Evolutionary conservation across 2,329 filamentous ascomycete genomes (phyloP).

Genomic region (Colletotrichum liaoningense): DNA sequence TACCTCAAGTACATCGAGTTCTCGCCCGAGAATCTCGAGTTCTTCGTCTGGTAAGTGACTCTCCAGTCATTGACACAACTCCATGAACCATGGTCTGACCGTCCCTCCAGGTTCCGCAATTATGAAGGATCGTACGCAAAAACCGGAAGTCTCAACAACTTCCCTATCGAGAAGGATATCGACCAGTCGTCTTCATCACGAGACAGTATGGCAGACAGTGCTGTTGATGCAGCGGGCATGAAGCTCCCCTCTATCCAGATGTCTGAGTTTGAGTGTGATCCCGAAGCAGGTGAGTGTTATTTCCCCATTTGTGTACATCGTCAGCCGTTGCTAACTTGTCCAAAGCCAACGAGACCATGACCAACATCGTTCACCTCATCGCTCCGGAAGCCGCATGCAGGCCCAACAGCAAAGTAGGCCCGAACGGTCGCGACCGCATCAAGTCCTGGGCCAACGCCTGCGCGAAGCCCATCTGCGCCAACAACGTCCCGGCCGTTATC

Average conservation of each 20-base stretch:
- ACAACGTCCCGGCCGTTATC: constrained; percentile 20
- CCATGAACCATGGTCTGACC: background rate
- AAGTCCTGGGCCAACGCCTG: constrained; percentile 38
- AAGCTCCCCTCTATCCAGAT: constrained; percentile 36
- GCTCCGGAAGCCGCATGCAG: constrained; percentile 43
- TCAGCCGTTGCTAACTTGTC: background rate
- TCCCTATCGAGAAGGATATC: constrained; percentile 25
- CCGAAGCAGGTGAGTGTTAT: constrained; percentile 46
- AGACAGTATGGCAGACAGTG: constrained; percentile 18
- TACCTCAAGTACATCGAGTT: constrained; percentile 62
- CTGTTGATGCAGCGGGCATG: background rate
- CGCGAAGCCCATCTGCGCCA: constrained; percentile 25
- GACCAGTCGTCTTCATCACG: constrained; percentile 5
- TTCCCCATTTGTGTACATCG: background rate
- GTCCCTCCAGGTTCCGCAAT: constrained; percentile 53
- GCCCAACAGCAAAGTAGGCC: constrained; percentile 31
- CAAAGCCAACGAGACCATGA: constrained; percentile 45
- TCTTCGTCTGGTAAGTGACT: constrained; percentile 57
- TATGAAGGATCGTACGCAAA: constrained; percentile 48
- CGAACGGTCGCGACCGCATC: constrained; percentile 38
- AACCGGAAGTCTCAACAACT: constrained; percentile 31
- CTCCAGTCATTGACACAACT: rapidly evolving
- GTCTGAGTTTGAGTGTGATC: constrained; percentile 41
- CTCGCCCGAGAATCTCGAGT: constrained; percentile 61
- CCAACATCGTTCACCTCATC: constrained; percentile 48